Conservation (phyloP, 2,329 filamentous ascomycete genomes). For the Coniochaeta hoffmannii region DNA sequence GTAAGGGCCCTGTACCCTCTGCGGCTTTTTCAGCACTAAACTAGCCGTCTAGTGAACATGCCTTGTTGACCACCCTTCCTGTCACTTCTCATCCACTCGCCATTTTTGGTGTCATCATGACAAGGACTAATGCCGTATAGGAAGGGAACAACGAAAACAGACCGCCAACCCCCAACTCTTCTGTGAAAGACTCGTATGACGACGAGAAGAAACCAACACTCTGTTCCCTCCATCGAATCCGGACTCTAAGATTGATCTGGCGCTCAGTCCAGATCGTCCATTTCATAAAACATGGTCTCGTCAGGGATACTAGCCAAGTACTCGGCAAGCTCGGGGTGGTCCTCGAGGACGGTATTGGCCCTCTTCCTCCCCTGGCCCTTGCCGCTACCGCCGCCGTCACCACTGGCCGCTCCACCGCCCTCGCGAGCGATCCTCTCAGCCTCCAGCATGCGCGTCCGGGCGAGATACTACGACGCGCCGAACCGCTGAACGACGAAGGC, state of each 20-base stretch:
- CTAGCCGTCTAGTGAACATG: neutral
- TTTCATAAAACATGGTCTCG: neutral
- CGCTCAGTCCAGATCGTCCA: neutral
- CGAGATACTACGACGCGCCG: conserved; percentile 19
- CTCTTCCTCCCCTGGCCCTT: too few relatives aligned
- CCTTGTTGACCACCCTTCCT: neutral
- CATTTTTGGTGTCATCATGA: neutral
- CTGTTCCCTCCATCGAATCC: neutral
- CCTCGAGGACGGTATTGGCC: neutral
- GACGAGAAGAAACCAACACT: neutral
- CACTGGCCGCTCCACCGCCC: neutral
- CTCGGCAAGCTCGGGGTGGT: neutral
- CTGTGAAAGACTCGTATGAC: neutral
- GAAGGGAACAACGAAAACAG: neutral
- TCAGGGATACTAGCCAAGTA: neutral
- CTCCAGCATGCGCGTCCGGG: neutral
- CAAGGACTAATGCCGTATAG: neutral
- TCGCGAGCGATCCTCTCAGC: neutral
- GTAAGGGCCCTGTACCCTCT: too few relatives aligned
- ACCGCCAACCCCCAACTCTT: neutral
- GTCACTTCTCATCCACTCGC: neutral
- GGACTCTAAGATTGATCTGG: too few relatives aligned
- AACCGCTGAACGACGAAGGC: conserved; percentile 64
- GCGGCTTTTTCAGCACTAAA: neutral
- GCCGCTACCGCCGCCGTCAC: too few relatives aligned